These are phyloP conservation scores for Xylaria nigripes DNA, from an alignment of 495 filamentous ascomycete species.

Conservation along the genomic window DNA sequence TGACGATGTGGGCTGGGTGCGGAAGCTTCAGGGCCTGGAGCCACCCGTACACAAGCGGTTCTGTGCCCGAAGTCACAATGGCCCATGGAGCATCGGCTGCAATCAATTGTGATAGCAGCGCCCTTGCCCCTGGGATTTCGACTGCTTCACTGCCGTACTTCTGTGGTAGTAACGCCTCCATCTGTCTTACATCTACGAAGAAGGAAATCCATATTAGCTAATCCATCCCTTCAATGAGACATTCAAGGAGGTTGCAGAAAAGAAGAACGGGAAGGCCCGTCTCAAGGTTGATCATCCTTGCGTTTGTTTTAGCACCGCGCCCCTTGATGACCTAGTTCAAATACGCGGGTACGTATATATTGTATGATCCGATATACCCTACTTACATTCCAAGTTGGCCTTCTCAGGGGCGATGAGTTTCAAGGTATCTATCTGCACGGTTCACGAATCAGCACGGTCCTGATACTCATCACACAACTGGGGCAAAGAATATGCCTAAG, in stretches of 20 bases:
- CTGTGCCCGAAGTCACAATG: constrained; percentile 85
- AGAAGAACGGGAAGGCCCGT: background rate
- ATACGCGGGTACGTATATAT: background rate
- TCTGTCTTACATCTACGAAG: constrained; percentile 62
- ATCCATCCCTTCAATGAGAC: background rate
- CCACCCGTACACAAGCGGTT: constrained; percentile 79
- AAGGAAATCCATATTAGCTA: constrained; percentile 9
- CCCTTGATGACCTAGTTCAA: background rate
- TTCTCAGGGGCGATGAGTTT: constrained; percentile 64
- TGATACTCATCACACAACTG: background rate
- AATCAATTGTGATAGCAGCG: constrained; percentile 37
- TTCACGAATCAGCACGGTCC: background rate
- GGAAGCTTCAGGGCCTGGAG: constrained; percentile 68
- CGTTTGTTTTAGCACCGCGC: background rate
- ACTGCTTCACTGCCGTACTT: constrained; percentile 67
- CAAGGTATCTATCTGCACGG: constrained; percentile 8
- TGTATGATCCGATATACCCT: background rate
- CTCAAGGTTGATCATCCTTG: background rate
- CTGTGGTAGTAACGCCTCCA: constrained; percentile 71
- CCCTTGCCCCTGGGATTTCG: constrained; percentile 64
- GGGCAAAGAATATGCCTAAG: background rate
- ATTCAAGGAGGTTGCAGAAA: constrained; percentile 1
- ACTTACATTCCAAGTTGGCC: constrained; percentile 85
- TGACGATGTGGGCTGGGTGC: constrained; percentile 63
- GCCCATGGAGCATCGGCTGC: constrained; percentile 60